phyloP scores from a whole-genome alignment of 2,329 filamentous ascomycete species.

The Metarhizium anisopliae region DNA sequence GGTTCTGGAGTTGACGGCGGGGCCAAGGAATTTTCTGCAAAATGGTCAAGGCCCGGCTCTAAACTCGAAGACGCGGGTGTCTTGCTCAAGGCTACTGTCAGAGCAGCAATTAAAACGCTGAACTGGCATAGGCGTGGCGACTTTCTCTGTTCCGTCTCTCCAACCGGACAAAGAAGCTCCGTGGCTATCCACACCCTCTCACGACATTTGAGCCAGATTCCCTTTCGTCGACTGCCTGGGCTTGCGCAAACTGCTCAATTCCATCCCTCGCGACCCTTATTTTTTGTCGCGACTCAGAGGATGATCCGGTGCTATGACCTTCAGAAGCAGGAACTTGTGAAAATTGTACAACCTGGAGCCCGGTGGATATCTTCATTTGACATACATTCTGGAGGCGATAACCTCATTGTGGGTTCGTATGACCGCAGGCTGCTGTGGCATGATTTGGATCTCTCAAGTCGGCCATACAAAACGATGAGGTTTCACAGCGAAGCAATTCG shows the following conservation, averaged over 20 bases:
- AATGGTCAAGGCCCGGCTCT: slow-evolving; percentile 72
- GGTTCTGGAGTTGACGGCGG: slow-evolving; percentile 34
- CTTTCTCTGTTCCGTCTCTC: slow-evolving; percentile 87
- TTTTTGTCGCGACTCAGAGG: slow-evolving; percentile 94
- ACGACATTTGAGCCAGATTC: slow-evolving; percentile 89
- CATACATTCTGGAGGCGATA: slow-evolving; percentile 86
- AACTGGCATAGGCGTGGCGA: slow-evolving; percentile 92
- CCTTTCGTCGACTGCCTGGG: slow-evolving; percentile 71
- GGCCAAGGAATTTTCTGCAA: slow-evolving; percentile 67
- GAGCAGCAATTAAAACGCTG: slow-evolving; percentile 74
- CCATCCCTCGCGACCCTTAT: slow-evolving; percentile 84
- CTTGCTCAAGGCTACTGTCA: slow-evolving; percentile 70
- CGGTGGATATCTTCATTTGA: slow-evolving; percentile 91
- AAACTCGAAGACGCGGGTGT: slow-evolving; percentile 71
- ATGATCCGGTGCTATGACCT: slow-evolving; percentile 92
- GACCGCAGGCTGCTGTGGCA: slow-evolving; percentile 93
- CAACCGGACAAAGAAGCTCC: slow-evolving; percentile 65
- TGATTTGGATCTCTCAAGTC: slow-evolving; percentile 81
- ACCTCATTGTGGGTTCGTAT: slow-evolving; percentile 89
- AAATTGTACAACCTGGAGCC: slow-evolving; percentile 86
- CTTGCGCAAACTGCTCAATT: slow-evolving; percentile 84
- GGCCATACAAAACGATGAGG: slow-evolving; percentile 91
- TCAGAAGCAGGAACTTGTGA: slow-evolving; percentile 81
- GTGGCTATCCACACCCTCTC: slow-evolving; percentile 92
- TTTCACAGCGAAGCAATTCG: slow-evolving; percentile 92